phyloP scores from a whole-genome alignment of 2,329 filamentous ascomycete genomes.

The Colletotrichum magnum region DNA sequence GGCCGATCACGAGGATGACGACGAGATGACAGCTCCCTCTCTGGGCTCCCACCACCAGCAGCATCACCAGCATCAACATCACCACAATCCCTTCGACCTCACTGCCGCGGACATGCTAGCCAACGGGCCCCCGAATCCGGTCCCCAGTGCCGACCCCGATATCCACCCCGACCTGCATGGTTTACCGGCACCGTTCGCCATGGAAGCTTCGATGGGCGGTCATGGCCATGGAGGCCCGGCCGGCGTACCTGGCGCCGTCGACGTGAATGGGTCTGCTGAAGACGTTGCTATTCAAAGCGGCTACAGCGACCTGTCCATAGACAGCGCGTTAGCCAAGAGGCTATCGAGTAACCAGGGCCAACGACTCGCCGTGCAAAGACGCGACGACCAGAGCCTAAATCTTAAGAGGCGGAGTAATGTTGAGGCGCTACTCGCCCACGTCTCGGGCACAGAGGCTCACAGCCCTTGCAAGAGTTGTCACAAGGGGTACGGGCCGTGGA shows the following conservation, averaged over 20 bases:
- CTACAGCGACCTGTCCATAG: slow-evolving; percentile 62
- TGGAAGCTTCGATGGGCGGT: slow-evolving; percentile 43
- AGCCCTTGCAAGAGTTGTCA: slow-evolving; percentile 72
- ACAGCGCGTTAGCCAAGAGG: slow-evolving; percentile 69
- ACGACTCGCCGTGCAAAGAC: slow-evolving; percentile 66
- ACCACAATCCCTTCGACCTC: slow-evolving; percentile 47
- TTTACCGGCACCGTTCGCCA: slow-evolving; percentile 43
- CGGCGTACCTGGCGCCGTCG: no score
- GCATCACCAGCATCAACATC: slow-evolving; percentile 43
- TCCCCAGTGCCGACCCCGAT: slow-evolving; percentile 41
- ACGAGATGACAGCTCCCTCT: slow-evolving; percentile 31
- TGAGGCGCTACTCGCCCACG: slow-evolving; percentile 71
- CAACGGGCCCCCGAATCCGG: slow-evolving; percentile 45
- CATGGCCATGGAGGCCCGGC: slow-evolving; percentile 19
- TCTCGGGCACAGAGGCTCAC: slow-evolving; percentile 64
- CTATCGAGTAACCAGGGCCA: slow-evolving; percentile 64
- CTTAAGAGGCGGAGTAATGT: slow-evolving; percentile 71
- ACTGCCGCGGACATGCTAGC: slow-evolving; percentile 49
- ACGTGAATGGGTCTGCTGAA: slow-evolving; percentile 56
- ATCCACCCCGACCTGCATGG: slow-evolving; percentile 46
- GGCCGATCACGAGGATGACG: slow-evolving; percentile 42
- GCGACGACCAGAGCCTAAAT: slow-evolving; percentile 68
- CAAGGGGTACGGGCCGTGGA: slow-evolving; percentile 73
- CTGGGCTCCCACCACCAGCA: slow-evolving; percentile 22
- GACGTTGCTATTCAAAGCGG: slow-evolving; percentile 63